Percentiles rank a stretch among this genome's conserved stretches.
Evolutionary conservation across 176 grass and related monocot species (phyloP).

Genomic region (Pharus latifolius): DNA sequence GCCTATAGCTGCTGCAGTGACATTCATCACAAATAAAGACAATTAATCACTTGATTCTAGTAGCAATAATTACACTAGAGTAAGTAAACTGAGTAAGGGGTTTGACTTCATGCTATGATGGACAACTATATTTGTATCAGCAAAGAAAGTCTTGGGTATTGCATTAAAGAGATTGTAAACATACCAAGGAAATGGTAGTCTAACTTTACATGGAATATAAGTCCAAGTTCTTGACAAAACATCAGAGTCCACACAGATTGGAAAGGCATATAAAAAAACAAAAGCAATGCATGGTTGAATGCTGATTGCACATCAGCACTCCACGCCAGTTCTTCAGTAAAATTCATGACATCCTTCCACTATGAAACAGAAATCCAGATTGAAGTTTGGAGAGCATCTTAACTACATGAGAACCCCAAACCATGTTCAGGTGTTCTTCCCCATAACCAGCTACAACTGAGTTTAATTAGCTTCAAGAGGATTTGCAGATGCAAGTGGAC

Average conservation of each 20-base stretch:
- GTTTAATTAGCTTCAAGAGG: neutral
- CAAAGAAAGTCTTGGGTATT: too few species aligned
- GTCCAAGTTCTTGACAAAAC: neutral
- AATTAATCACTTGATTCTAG: neutral
- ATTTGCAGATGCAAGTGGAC: neutral
- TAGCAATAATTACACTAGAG: neutral
- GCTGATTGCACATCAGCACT: neutral
- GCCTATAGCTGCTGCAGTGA: neutral
- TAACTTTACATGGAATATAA: neutral
- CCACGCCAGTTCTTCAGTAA: neutral
- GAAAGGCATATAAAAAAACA: neutral
- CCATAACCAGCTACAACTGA: neutral
- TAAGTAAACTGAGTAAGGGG: neutral
- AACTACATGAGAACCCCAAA: neutral
- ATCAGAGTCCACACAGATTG: neutral
- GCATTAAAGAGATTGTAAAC: neutral
- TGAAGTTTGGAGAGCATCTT: neutral
- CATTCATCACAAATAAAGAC: neutral
- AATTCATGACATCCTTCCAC: neutral
- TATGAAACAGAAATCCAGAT: neutral
- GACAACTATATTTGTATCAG: neutral
- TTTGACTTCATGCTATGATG: neutral
- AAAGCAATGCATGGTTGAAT: neutral
- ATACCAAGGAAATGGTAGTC: neutral
- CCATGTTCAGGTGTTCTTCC: neutral